These are phyloP conservation scores for Combretum micranthum DNA, from an alignment of 345 rosid genomes.

Conservation along the genomic window DNA sequence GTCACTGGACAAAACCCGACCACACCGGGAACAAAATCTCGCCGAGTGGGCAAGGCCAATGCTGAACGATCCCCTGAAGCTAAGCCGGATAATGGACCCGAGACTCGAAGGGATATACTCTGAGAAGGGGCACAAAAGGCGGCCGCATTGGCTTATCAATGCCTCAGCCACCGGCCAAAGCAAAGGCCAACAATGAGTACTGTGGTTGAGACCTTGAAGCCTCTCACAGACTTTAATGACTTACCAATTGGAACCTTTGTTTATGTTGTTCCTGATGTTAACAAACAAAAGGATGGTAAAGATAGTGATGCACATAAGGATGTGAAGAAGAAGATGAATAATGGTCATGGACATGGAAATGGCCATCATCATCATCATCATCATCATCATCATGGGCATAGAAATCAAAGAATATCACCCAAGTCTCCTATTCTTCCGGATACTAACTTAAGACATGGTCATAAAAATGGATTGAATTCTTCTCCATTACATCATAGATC, in stretches of 20 bases:
- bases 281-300: constrained; percentile 15
- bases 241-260: constrained; percentile 53
- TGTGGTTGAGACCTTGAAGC: constrained; percentile 54
- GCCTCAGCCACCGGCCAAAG: constrained; percentile 76
- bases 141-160: constrained; percentile 70
- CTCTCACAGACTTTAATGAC: constrained; percentile 54
- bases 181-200: constrained; percentile 60
- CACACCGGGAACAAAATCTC: constrained; percentile 48
- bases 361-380: constrained; percentile 28
- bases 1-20: constrained; percentile 54
- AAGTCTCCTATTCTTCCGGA: too few species aligned
- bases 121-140: constrained; percentile 69
- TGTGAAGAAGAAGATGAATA: constrained; percentile 3
- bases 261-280: constrained; percentile 41
- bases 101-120: constrained; percentile 90
- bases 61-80: constrained; percentile 56
- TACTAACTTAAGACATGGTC: too few species aligned
- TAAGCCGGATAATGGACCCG: constrained; percentile 70
- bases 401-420: constrained; percentile 22
- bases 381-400: constrained; percentile 16
- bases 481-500: constrained; percentile 3
- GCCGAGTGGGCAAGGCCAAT: constrained; percentile 70
- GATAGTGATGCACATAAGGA: constrained; percentile 25
- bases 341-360: constrained; percentile 9
- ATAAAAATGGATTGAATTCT: background rate